Percentiles rank a stretch among this genome's conserved stretches.
phyloP scores from a whole-genome alignment of 2,329 filamentous ascomycete genomes.

The Hymenoscyphus fructigenus region DNA sequence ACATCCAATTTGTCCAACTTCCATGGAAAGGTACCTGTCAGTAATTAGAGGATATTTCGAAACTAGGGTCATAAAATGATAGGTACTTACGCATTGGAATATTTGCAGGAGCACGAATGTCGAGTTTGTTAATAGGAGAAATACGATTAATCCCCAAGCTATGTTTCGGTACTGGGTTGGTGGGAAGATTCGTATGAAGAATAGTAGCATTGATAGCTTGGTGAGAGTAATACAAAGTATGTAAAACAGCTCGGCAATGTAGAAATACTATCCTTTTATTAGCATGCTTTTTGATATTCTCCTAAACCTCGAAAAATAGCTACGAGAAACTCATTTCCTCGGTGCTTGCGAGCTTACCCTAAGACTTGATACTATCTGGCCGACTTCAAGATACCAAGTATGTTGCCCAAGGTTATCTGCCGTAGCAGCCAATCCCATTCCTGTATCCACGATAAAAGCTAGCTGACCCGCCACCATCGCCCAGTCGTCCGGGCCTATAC shows the following conservation, averaged over 20 bases:
- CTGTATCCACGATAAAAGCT: constrained; percentile 6
- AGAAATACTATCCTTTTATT: background rate
- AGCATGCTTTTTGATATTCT: background rate
- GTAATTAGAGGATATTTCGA: background rate
- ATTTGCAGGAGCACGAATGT: background rate
- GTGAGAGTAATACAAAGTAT: background rate
- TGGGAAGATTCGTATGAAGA: background rate
- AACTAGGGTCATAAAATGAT: too few relatives aligned
- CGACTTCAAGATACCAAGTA: background rate
- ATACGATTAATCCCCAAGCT: background rate
- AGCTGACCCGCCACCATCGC: constrained; percentile 11
- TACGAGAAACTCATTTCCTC: too few relatives aligned
- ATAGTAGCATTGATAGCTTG: background rate
- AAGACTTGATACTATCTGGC: background rate
- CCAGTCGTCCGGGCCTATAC: constrained; percentile 19
- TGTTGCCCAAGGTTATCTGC: background rate
- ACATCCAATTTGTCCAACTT: constrained; percentile 21
- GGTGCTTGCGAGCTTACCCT: background rate
- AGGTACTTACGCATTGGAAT: constrained; percentile 6
- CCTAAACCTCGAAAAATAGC: background rate
- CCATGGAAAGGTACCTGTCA: constrained; percentile 11
- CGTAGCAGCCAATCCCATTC: background rate
- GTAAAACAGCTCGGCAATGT: background rate
- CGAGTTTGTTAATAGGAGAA: background rate
- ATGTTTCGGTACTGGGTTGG: background rate